Evolutionary conservation across 805 yeast genomes (phyloP), one percentile per base, ranked within the genome.

Genomic region (Pichia nanzhaoensis): DNA sequence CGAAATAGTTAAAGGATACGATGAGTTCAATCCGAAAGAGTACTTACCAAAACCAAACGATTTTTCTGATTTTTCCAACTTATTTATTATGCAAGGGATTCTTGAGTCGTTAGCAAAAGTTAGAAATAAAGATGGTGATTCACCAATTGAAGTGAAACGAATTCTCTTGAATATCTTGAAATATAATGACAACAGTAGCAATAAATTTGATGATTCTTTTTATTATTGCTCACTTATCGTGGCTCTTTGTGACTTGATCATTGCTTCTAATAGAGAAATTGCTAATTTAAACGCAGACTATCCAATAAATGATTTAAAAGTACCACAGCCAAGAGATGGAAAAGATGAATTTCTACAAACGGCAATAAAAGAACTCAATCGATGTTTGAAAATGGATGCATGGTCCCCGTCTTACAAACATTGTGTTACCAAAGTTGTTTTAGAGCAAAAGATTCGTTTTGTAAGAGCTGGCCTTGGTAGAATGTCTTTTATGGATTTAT

Each of bases 161-260:
- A 75, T 91, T 46, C 53, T 91, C 38, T 64, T 90, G 45, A 87
- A 81, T 55, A 60, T 90, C 42, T 67, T 91, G 49, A 76, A 85
- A 47, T 91, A 80, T 65, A 90, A 90, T 57, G 97, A 91, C 53
- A 91, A 93, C 58, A 71, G 85, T 18, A 82, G 75, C 53, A 91
- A 91, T 59, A 71, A 73, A 7, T 91, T 77, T 59, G 77, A 81
- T 41, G 98, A 91, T 59, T 70, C 82, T 38, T 74, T 68, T 56
- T 91, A 85, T 52, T 60, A 87, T 4, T 65, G 80, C 3, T 69
- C 69, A 2, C 63, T 91, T 51, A 71, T 90, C 6, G 61, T 66
- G 21, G 67, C 83, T 3, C 61, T 87, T 2, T 76, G 80, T 1
- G 51, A 51, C 16, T 38, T 63, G 16, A 52, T 68, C 12, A 46